A percentile compares a stretch with the other conserved stretches of the same genome.
phyloP scores from a whole-genome alignment of 176 grass and related monocot genomes.

The Panicum miliaceum region DNA sequence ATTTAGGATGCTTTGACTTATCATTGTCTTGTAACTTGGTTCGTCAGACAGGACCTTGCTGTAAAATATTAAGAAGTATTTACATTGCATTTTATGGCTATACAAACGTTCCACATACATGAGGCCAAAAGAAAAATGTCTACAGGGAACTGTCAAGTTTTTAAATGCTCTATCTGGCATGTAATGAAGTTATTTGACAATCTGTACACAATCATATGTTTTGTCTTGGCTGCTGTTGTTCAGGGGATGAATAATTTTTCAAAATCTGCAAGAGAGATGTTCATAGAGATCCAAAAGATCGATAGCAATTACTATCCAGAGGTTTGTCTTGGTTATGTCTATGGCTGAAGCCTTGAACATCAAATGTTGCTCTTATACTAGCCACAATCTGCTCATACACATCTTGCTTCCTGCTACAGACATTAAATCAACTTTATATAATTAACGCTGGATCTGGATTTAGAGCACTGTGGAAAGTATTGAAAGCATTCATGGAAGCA shows the following conservation, averaged over 20 bases:
- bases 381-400: constrained; percentile 34
- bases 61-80: constrained; percentile 5
- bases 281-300: constrained; percentile 89
- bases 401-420: constrained; percentile 58
- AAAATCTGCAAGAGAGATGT: constrained; percentile 83
- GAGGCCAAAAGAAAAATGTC: neutral
- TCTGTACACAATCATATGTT: constrained; percentile 22
- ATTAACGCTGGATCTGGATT: constrained; percentile 97
- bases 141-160: constrained; percentile 18
- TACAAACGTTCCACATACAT: constrained; percentile 31
- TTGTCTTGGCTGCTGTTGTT: constrained; percentile 39
- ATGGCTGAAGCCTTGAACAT: constrained; percentile 20
- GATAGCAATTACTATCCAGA: constrained; percentile 98
- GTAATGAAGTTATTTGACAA: constrained; percentile 28
- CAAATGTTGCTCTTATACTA: neutral
- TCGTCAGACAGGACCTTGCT: constrained; percentile 23
- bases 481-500: constrained; percentile 81
- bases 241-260: constrained; percentile 86
- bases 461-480: constrained; percentile 86
- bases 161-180: neutral
- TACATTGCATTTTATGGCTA: neutral
- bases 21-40: constrained; percentile 34
- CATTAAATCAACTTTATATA: constrained; percentile 88
- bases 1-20: constrained; percentile 4
- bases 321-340: constrained; percentile 49